Evolutionary conservation across 148 eudicot species (phyloP), one percentile per base, ranked within the genome.

Genomic region (Rhododendron griersonianum): DNA sequence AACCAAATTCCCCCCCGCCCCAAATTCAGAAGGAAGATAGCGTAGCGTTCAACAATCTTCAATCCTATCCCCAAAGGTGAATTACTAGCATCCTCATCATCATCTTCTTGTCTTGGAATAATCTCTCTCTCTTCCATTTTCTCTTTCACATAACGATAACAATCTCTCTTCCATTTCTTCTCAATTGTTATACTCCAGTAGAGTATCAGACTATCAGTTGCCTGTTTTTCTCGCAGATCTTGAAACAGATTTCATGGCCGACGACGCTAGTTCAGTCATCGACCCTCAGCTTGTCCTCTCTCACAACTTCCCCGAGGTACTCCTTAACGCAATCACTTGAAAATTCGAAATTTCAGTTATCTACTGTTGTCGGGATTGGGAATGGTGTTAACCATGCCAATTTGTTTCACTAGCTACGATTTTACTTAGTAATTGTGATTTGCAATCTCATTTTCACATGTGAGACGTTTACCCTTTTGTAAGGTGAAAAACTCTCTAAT

Each of bases 231-330:
- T 33, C 76, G 35, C 71, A 55, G 48, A 84, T 50, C 25, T 28
- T 16, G 25, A 7, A 25, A 73, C 8, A 33, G 21, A 33, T 84
- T 73, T 74, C 78, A 91, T 89, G 93, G 89, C 89, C 65, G 85
- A 47, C 45, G 78, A 53, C 35, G 78, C 80, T 84, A 41, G 45
- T 41, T 51, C 90, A 30, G 47, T 41, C 65, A 86, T 93, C 85
- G 91, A 94, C 90, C 99, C 98, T 47, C 92, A 95, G 63, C 92
- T 89, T n/a, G 80, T 97, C 73, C 41, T 91, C 21, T 88, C 95
- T 85, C 81, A 94, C 91, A 65, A 91, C 85, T 95, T 97, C 87
- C 93, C 96, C 0, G 91, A 91, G 98, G 99, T 97, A 67, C 16
- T 37, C 61, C 25, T 67, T 25, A 45, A 7, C 76, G 18, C 3